These are phyloP conservation scores for Cinnamomum micranthum DNA, from an alignment of 164 flowering plant species.

Conservation along the genomic window DNA sequence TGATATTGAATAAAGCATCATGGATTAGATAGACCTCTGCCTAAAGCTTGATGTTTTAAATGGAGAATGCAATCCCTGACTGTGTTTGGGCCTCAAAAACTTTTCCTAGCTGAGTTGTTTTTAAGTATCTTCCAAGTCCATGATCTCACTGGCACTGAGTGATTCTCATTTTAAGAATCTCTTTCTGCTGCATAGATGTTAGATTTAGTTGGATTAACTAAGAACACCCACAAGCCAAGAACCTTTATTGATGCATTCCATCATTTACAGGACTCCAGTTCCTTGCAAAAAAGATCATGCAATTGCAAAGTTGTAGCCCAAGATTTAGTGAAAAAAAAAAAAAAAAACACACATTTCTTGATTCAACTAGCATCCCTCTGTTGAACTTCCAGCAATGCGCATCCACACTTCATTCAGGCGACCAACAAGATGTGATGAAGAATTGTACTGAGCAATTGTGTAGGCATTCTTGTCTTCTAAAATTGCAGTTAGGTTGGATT, in stretches of 20 bases:
- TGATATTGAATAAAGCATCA: no score
- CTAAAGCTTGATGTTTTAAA: no score
- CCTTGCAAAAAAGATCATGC: not conserved
- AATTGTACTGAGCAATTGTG: constrained; percentile 71
- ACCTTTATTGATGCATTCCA: not conserved
- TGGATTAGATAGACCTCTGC: no score
- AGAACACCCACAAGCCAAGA: not conserved
- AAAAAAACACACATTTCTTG: no score
- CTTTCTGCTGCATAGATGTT: no score
- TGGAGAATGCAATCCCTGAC: no score
- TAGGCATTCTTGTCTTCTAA: constrained; percentile 44
- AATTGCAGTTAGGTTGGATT: constrained; percentile 57
- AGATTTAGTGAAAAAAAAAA: not conserved
- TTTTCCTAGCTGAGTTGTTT: no score
- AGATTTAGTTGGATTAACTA: no score
- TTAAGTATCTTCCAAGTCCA: no score
- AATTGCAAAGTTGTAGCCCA: not conserved
- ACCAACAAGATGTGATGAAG: constrained; percentile 53
- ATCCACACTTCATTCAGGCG: constrained; percentile 87
- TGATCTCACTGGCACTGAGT: no score
- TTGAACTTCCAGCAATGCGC: constrained; percentile 33
- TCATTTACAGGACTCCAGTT: not conserved
- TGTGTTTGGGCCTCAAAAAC: no score
- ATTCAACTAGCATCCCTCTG: constrained; percentile 21
- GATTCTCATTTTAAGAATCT: no score